phyloP scores from a whole-genome alignment of 2,329 filamentous ascomycete genomes.

The Aspergillus hortae region DNA sequence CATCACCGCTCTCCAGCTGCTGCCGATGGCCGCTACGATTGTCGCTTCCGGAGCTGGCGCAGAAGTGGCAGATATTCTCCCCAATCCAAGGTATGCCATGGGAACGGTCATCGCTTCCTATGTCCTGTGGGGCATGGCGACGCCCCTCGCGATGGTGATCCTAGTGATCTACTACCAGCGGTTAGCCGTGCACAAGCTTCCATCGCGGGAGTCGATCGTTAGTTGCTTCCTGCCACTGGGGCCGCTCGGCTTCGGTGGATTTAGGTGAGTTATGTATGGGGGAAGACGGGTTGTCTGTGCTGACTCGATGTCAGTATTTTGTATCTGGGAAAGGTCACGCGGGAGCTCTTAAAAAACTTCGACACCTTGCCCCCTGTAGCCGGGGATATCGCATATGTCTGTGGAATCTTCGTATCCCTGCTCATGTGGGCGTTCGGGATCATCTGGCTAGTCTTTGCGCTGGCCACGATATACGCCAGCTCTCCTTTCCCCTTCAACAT shows the following conservation, averaged over 20 bases:
- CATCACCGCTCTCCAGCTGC: slow-evolving; percentile 63
- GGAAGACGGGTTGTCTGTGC: slow-evolving; percentile 1
- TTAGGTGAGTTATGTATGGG: slow-evolving; percentile 37
- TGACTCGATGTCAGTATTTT: slow-evolving; percentile 39
- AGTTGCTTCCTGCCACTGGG: slow-evolving; percentile 66
- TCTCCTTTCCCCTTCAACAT: slow-evolving; percentile 55
- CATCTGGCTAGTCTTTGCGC: slow-evolving; percentile 54
- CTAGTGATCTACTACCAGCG: slow-evolving; percentile 68
- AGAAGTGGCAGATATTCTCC: slow-evolving; percentile 59
- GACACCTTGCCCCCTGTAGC: slow-evolving; percentile 36
- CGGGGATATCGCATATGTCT: slow-evolving; percentile 56
- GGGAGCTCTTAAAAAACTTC: slow-evolving; percentile 39
- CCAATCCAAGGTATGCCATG: slow-evolving; percentile 53
- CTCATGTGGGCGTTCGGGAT: slow-evolving; percentile 57
- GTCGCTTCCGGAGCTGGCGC: slow-evolving; percentile 64
- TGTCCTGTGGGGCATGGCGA: slow-evolving; percentile 65
- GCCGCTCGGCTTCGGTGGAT: slow-evolving; percentile 64
- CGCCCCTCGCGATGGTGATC: slow-evolving; percentile 58
- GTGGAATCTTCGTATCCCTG: slow-evolving; percentile 52
- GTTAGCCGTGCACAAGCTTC: slow-evolving; percentile 63
- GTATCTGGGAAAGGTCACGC: slow-evolving; percentile 45
- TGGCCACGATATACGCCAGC: slow-evolving; percentile 42
- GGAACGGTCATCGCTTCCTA: slow-evolving; percentile 64
- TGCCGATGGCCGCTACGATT: slow-evolving; percentile 65
- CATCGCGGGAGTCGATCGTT: slow-evolving; percentile 64